Evolutionary conservation across 495 filamentous ascomycete genomes (phyloP), one percentile per base, ranked within the genome.

Genomic region (Hypoxylon fragiforme): DNA sequence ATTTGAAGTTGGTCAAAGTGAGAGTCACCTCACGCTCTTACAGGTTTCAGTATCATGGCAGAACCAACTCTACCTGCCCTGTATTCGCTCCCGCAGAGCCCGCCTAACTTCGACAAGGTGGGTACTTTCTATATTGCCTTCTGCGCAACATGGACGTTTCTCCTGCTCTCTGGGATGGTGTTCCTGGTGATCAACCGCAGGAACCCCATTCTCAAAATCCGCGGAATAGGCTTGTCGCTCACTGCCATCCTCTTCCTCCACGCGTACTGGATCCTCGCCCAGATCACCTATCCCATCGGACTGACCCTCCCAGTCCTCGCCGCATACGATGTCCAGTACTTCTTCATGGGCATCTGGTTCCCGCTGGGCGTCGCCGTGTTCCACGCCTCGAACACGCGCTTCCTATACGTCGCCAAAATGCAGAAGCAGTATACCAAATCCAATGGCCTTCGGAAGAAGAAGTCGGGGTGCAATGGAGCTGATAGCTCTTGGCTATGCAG

Each of bases 321-420:
- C 28, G 67, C 59, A 0, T 85, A 82, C 38, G 70, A 71, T 21
- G 62, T 70, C 13, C 78, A 88, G 62, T 91, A 78, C 68, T 91
- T 86, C 85, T 75, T 89, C 63, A 91, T 91, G 87, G 79, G 84
- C 42, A 77, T 83, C 34, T 86, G 81, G 65, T 73, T 90, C 22
- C 87, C 87, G 2, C 77, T 83, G 19, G 87, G 87, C 20, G 79
- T 90, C 54, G 86, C 82, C 13, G 68, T 88, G 2, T 90, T 90
- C 69, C 85, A 89, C 60, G 87, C 81, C 32, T 78, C 80, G 32
- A 87, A 87, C 65, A 77, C 71, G 54, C 83, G 83, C 49, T 83
- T 89, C 61, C 73, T 88, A n/a, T 72, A 83, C 46, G 72, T 87
- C 47, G 83, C 84, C 48, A 78, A 73, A 55, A 64, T 73, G 21